phyloP scores from a whole-genome alignment of 441 rosid species.

The Hura crepitans region DNA sequence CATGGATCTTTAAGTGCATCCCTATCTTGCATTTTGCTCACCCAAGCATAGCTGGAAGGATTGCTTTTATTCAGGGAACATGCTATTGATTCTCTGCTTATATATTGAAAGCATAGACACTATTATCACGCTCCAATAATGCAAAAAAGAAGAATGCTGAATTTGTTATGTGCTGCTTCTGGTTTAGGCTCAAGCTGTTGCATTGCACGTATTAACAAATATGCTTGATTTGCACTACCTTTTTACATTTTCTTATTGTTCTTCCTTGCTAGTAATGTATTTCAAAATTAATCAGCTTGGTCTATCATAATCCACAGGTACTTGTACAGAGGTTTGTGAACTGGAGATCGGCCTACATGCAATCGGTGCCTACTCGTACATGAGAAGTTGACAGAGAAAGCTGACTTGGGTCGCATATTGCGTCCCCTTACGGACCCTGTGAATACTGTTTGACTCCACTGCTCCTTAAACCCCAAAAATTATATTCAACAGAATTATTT shows the following conservation, averaged over 20 bases:
- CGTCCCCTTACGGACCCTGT: conserved; percentile 70
- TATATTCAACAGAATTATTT: neutral
- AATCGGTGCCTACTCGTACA: conserved; percentile 87
- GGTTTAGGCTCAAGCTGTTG: neutral
- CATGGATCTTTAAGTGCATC: neutral
- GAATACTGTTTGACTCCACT: conserved; percentile 49
- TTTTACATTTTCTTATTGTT: no score
- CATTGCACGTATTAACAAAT: neutral
- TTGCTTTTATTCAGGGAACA: neutral
- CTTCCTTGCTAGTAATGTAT: no score
- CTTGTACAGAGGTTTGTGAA: conserved; percentile 78
- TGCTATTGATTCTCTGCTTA: neutral
- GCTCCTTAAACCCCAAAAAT: neutral
- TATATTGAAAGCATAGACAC: neutral
- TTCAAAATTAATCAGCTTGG: no score
- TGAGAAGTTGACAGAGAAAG: conserved; percentile 76
- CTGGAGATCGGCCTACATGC: conserved; percentile 88
- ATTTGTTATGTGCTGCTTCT: neutral
- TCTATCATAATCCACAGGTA: conserved; percentile 63
- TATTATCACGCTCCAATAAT: neutral
- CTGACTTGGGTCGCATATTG: conserved; percentile 83
- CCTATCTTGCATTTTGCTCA: neutral
- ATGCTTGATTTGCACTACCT: no score
- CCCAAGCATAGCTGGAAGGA: neutral
- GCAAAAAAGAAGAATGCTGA: neutral